Base-by-base conservation (phyloP, 305 asterid genomes). In the Fraxinus greggii region DNA sequence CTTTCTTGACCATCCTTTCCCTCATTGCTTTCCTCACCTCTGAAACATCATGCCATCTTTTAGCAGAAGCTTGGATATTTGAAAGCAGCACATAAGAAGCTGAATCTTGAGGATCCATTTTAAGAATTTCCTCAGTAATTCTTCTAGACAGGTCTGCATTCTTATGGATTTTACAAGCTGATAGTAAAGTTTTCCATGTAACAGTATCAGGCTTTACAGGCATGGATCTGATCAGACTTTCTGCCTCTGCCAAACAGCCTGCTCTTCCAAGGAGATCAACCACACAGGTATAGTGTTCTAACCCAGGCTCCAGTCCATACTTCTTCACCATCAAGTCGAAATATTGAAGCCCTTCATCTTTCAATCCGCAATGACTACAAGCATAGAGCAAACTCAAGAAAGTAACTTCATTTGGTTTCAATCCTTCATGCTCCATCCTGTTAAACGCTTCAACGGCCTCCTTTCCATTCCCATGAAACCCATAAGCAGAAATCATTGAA, bases 401-500 rank as follows among this genome's bases (percentile, higher is more conserved):
- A 83, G 97, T 91, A 78, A 96, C 90, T 51, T 93, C 88, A 75
- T 88, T 92, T 13, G 93, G 88, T 85, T 90, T 87, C 65, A 92
- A 32, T 9, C 94, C 93, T 82, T 87, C 89, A 23, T 80, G 82
- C 85, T 91, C 97, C 95, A 96, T 92, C 81, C 75, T 77, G 19
- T 90, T 72, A 78, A 94, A 96, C 19, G 93, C 78, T 75, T 87
- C 88, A 73, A 92, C 82, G 0, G 98, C 95, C 72, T 93, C 92
- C 29, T 89, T 82, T 89, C 98, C 99, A 86, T 76, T 91, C 5
- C 98, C 99, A 79, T 94, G 98, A 82, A 93, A 89, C 21, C 99
- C 99, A 63, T 91, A 94, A 78, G 98, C 98, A 80, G 98, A 82
- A 76, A 96, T 92, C 92, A 96, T 90, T n/a, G 98, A 91, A 86